These are phyloP conservation scores for Nakazawaea molendinolei DNA, from an alignment of 805 yeast species.

Conservation along the genomic window DNA sequence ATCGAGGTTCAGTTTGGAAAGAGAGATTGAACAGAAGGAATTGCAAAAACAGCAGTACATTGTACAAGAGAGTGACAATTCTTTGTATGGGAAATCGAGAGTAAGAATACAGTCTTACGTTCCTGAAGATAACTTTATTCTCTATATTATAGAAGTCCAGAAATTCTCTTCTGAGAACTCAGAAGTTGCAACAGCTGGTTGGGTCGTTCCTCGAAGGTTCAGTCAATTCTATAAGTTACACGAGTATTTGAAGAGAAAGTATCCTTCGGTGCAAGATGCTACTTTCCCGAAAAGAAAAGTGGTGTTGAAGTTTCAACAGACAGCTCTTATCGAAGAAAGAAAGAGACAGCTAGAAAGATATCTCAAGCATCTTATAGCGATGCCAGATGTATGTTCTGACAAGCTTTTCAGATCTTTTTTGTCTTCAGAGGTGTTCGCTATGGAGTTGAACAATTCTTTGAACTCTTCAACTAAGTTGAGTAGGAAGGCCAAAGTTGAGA, in stretches of 20 bases:
- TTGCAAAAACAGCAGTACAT: conserved; percentile 72
- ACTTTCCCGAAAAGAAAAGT: conserved; percentile 57
- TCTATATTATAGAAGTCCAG: conserved; percentile 74
- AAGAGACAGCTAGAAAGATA: conserved; percentile 56
- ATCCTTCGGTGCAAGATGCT: conserved; percentile 41
- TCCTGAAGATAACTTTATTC: conserved; percentile 47
- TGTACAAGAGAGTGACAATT: conserved; percentile 77
- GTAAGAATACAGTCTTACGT: conserved; percentile 48
- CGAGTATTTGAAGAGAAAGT: conserved; percentile 48
- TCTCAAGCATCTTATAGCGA: conserved; percentile 45
- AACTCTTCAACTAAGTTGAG: conserved; percentile 5
- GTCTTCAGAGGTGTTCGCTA: conserved; percentile 58
- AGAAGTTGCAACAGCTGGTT: conserved; percentile 52
- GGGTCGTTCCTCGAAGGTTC: conserved; percentile 88
- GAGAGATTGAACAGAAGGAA: conserved; percentile 72
- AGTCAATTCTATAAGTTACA: conserved; percentile 76
- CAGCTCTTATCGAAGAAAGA: conserved; percentile 57
- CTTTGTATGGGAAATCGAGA: conserved; percentile 60
- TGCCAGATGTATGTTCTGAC: conserved; percentile 69
- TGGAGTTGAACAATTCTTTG: conserved; percentile 16
- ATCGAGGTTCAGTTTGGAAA: conserved; percentile 57
- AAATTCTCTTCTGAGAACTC: conserved; percentile 29
- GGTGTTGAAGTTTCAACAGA: conserved; percentile 66
- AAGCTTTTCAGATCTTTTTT: conserved; percentile 68
- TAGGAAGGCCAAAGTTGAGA: conserved; percentile 19